phyloP scores from a whole-genome alignment of 225 moss, liverwort and hornwort species.

The Physcomitrium patens region DNA sequence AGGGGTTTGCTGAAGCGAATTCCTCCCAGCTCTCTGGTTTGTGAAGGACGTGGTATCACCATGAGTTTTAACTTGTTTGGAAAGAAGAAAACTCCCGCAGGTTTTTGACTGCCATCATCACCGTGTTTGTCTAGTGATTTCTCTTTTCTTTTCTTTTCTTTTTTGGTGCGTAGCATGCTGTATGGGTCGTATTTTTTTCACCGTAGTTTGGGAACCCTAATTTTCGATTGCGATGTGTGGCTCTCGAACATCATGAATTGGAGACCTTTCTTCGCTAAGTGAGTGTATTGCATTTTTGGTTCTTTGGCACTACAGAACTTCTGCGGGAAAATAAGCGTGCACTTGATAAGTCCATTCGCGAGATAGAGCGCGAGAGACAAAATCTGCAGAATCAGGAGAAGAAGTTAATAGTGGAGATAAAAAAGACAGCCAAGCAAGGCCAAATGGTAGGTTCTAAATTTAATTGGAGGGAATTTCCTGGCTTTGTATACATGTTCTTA shows the following conservation, averaged over 20 bases:
- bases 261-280: conserved; percentile 1
- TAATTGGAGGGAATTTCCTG: neutral
- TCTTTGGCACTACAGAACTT: conserved; percentile 58
- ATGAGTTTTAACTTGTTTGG: conserved; percentile 90
- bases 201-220: neutral
- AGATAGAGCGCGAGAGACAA: conserved; percentile 92
- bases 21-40: neutral
- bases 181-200: neutral
- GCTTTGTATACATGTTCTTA: conserved; percentile 10
- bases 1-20: neutral
- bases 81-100: conserved; percentile 96
- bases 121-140: neutral
- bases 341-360: conserved; percentile 91
- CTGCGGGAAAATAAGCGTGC: conserved; percentile 96
- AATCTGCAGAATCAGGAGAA: conserved; percentile 94
- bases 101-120: conserved; percentile 28
- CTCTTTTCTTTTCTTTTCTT: neutral
- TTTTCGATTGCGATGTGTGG: neutral
- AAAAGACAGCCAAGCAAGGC: conserved; percentile 99
- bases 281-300: neutral
- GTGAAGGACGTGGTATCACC: conserved; percentile 18
- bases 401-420: conserved; percentile 92
- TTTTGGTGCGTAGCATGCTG: too few relatives aligned
- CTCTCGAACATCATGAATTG: neutral
- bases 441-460: conserved; percentile 75